Evolutionary conservation across 2,329 filamentous ascomycete species (phyloP).

Genomic region (Cladosporium sp.): DNA sequence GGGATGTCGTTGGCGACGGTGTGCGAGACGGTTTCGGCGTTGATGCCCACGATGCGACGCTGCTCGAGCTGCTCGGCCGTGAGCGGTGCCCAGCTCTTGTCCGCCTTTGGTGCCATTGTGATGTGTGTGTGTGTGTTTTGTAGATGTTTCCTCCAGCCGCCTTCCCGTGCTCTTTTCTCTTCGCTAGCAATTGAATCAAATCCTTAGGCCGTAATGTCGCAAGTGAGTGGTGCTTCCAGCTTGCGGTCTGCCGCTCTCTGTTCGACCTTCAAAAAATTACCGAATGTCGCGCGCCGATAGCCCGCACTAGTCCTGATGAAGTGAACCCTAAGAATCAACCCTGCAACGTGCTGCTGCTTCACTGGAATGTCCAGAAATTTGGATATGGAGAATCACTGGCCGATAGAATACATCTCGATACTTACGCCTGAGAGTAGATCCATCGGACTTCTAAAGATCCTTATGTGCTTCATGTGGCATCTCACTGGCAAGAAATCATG

Average conservation of each 20-base stretch:
- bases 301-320: background rate
- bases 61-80: conserved; percentile 60
- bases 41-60: conserved; percentile 82
- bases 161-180: conserved; percentile 2
- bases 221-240: background rate
- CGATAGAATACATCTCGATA: background rate
- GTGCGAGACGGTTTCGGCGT: conserved; percentile 86
- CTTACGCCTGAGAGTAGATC: background rate
- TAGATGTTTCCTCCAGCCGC: conserved; percentile 13
- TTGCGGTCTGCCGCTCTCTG: background rate
- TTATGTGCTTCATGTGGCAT: background rate
- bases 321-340: background rate
- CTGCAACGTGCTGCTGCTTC: background rate
- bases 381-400: background rate
- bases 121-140: background rate
- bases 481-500: background rate
- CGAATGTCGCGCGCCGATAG: background rate
- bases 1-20: conserved; percentile 90
- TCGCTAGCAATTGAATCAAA: background rate
- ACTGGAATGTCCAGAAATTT: background rate
- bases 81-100: conserved; percentile 32
- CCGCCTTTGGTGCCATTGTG: conserved; percentile 15
- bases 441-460: background rate
- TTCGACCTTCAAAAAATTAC: conserved; percentile 4
- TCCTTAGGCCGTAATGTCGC: conserved; percentile 2